Conservation (phyloP, 2,329 filamentous ascomycete genomes). For the Metarhizium robertsii region DNA sequence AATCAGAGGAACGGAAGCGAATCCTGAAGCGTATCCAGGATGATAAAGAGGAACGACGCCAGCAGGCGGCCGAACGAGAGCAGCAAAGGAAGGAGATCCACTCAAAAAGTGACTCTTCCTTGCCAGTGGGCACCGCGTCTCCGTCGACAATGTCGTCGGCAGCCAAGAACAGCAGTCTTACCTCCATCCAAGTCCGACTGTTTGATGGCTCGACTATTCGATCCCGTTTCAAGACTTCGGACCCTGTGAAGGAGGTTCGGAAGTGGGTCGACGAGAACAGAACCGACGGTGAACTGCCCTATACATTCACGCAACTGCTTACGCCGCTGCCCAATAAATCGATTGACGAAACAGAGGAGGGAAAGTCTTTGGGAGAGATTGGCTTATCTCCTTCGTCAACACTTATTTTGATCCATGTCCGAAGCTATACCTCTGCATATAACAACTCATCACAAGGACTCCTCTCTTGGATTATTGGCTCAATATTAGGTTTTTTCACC, state of each 20-base stretch:
- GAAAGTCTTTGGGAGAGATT: conserved; percentile 55
- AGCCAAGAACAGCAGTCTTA: conserved; percentile 19
- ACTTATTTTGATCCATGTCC: conserved; percentile 67
- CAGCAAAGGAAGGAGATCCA: conserved; percentile 24
- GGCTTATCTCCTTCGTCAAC: conserved; percentile 73
- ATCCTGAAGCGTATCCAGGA: conserved; percentile 69
- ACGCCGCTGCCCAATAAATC: conserved; percentile 67
- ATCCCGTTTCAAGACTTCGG: conserved; percentile 55
- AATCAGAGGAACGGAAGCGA: conserved; percentile 57
- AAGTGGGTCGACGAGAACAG: conserved; percentile 64
- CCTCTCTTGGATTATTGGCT: conserved; percentile 19
- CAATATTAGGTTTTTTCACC: conserved; percentile 23
- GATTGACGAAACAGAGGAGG: conserved; percentile 69
- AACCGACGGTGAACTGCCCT: conserved; percentile 52
- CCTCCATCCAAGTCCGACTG: conserved; percentile 66
- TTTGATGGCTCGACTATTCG: conserved; percentile 78
- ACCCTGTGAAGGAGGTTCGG: conserved; percentile 61
- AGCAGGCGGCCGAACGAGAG: conserved; percentile 42
- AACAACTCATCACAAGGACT: conserved; percentile 16
- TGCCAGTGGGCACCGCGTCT: conserved; percentile 21
- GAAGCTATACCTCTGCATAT: conserved; percentile 35
- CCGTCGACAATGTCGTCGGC: conserved; percentile 22
- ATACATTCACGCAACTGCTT: conserved; percentile 76
- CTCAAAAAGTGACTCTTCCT: conserved; percentile 19
- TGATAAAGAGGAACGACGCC: conserved; percentile 60